Base-by-base conservation (phyloP, 352 stramenopile species). In the Pythium chondricola region DNA sequence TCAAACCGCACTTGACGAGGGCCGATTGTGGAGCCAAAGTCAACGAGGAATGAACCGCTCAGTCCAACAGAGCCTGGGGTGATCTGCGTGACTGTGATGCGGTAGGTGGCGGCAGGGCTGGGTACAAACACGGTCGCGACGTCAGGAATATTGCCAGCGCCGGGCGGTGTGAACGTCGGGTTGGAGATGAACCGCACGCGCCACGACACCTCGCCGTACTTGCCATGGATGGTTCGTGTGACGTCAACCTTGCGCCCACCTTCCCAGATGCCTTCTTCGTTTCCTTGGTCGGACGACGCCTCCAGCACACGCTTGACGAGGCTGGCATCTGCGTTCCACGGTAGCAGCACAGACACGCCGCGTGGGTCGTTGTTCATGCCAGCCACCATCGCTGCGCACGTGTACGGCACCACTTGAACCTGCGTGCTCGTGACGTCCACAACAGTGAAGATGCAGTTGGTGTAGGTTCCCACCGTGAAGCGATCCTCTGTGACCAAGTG, bases 161-260 rank as follows among this genome's bases (percentile, higher is more conserved):
- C 95, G 10, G 91, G 84, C 13, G 95, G 95, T 21, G 75, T 96
- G 36, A 84, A 79, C 6, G 58, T 67, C 14, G 81, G 74, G 54
- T 98, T 98, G 18, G 91, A 77, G 14, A 96, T 96, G 56, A 98
- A 99, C 2, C 70, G 93, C 8, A 98, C 68, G 16, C 69, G 64
- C 90, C 93, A 99, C 48, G 96, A 89, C 43, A 96, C 87, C 36
- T 93, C 84, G 3, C 95, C 95, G 53, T 98, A 98, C 56, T 98
- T 96, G 31, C 93, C 92, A 26, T 97, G 76, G 27, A 98, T 87
- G 24, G 68, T 90, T 31, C 87, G 71, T n/a, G 69, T 61, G 8
- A 98, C 91, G 24, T 71, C 76, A 13, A 98, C 92, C 13, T 76
- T 69, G 38, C 85, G 75, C n/a, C 65, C 71, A n/a, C 33, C 53